Evolutionary conservation across 2,329 filamentous ascomycete species (phyloP), one percentile per base, ranked within the genome.

Genomic region (Paramyrothecium sp.): DNA sequence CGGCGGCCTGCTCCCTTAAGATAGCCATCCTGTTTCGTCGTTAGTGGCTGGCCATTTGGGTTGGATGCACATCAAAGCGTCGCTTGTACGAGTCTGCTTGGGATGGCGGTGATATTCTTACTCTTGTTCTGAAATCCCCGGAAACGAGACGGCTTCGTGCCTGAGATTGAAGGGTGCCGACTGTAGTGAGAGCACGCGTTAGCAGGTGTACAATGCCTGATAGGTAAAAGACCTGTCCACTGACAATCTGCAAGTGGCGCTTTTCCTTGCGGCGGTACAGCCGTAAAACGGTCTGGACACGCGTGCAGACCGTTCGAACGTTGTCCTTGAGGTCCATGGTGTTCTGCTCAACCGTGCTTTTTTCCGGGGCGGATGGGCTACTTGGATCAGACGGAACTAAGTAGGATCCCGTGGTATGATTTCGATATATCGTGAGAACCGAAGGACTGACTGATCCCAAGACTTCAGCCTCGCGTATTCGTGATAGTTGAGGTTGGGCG

Each of bases 161-260:
- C 81, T 81, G 65, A 86, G 81, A 67, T 86, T 77, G 70, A 83
- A 87, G 0, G 84, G 84, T 11, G 78, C 78, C 53, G 83, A 86
- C 84, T 86, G 58, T n/a, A 48, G 22, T n/a, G 47, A n/a, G 52
- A 22, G 1, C 7, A 49, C 10, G 12, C 51, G 61, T 71, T 61
- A 70, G 71, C 23, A 22, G 47, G 26, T 10, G 26, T 10, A 30
- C 26, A 10, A 30, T 30, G 26, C 5, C 10, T 30, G 5, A 30
- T 30, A 10, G 19, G 38, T 48, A 49, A 19, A 12, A 13, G 20
- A 5, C 7, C n/a, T n/a, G 20, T 52, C 17, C 13, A 65, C 79
- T 60, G 67, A 83, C 80, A 67, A 84, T 84, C 54, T 80, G 73
- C 16, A 79, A 58, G n/a, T 64, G 67, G 20, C 69, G 68, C 65